A percentile compares a stretch with the other conserved stretches of the same genome.
Conservation (phyloP, 2,329 filamentous ascomycete genomes). For the Chaetomiaceae sp. region DNA sequence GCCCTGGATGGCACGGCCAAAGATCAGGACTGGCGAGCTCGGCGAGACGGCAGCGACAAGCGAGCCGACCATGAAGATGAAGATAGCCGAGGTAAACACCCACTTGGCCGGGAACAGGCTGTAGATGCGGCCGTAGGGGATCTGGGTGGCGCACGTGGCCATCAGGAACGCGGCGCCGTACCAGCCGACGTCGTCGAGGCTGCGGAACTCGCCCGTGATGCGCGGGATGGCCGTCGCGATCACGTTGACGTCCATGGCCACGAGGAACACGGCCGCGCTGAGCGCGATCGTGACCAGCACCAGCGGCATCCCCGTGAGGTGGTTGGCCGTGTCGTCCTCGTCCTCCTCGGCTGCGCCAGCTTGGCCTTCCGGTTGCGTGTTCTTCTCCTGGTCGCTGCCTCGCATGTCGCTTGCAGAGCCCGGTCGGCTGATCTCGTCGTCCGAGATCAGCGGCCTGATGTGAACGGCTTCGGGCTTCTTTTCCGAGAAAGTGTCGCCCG, state of each 20-base stretch:
- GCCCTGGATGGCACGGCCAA: conserved; percentile 35
- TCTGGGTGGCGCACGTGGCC: too few species aligned
- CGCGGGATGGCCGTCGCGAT: too few species aligned
- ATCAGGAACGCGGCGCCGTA: too few species aligned
- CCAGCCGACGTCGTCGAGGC: too few species aligned
- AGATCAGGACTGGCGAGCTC: conserved; percentile 31
- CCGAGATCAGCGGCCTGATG: not conserved
- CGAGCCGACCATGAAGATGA: conserved; percentile 33
- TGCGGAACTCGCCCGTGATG: too few species aligned
- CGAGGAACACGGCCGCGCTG: conserved; percentile 7
- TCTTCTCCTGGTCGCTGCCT: not conserved
- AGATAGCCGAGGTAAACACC: too few species aligned
- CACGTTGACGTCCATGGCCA: conserved; percentile 4
- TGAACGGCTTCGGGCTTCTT: not conserved
- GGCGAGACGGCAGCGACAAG: conserved; percentile 34
- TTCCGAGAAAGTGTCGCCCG: not conserved
- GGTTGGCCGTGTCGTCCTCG: not conserved
- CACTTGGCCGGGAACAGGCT: too few species aligned
- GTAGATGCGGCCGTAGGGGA: too few species aligned
- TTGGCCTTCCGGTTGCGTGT: not conserved
- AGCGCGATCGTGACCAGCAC: conserved; percentile 3
- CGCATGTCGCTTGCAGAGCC: not conserved
- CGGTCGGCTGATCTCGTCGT: not conserved
- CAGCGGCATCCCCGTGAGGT: not conserved
- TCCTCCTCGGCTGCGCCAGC: not conserved